These are phyloP conservation scores for Fusarium cicatricum DNA, from an alignment of 2,329 filamentous ascomycete genomes.

Conservation along the genomic window DNA sequence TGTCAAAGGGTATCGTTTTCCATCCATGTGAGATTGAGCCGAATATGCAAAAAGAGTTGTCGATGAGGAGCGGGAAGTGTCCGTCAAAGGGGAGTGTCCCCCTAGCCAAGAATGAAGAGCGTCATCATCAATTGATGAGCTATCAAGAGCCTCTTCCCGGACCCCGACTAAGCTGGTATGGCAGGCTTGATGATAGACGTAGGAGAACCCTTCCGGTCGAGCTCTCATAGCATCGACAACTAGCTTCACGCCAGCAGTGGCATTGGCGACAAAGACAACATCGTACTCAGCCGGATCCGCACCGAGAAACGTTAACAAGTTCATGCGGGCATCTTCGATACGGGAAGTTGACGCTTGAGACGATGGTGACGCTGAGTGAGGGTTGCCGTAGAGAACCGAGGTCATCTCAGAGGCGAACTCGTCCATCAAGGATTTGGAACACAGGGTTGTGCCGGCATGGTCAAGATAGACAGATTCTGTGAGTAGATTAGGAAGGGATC, in stretches of 20 bases:
- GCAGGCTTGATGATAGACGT: conserved; percentile 82
- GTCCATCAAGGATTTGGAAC: conserved; percentile 82
- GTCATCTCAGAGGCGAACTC: conserved; percentile 82
- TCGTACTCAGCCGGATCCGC: conserved; percentile 86
- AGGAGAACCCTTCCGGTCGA: conserved; percentile 75
- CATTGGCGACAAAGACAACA: conserved; percentile 89
- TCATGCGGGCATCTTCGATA: conserved; percentile 78
- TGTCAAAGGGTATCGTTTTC: conserved; percentile 73
- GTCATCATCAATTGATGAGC: conserved; percentile 71
- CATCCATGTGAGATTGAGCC: conserved; percentile 93
- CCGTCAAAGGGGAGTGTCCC: conserved; percentile 45
- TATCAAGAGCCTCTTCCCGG: conserved; percentile 72
- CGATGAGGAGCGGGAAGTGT: conserved; percentile 27
- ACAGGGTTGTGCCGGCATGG: conserved; percentile 91
- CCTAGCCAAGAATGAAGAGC: conserved; percentile 73
- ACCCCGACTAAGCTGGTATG: conserved; percentile 90
- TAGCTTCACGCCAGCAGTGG: conserved; percentile 89
- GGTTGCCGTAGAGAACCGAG: conserved; percentile 84
- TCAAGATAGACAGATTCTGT: conserved; percentile 84
- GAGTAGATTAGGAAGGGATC: not conserved
- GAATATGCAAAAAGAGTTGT: conserved; percentile 77
- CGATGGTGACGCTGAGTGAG: conserved; percentile 84
- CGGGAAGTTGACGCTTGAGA: conserved; percentile 79
- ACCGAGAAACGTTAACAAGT: conserved; percentile 78
- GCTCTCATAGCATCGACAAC: conserved; percentile 80